Evolutionary conservation across 495 filamentous ascomycete species (phyloP), one percentile per base, ranked within the genome.

Genomic region (Apiosordaria backusii): DNA sequence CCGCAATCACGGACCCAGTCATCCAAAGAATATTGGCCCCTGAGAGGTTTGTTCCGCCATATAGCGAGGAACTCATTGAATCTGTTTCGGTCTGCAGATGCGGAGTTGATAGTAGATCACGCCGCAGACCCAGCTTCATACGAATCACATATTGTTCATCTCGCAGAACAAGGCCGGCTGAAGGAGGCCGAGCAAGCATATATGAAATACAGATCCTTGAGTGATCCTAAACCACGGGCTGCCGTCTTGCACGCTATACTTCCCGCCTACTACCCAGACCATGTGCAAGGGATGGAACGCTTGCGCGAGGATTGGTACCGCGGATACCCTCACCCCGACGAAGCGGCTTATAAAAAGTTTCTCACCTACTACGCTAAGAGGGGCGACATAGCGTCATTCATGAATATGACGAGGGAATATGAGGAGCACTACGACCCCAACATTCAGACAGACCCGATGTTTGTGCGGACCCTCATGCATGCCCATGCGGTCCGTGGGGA

Each of bases 401-500:
- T 81, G 27, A 79, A 81, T 50, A 75, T 91, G n/a, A 85, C 91
- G 69, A 74, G 82, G 6, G 82, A 89, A 63, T 80, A 80, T 62
- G 62, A 67, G 21, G 70, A 69, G 24, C 35, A 67, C 23, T 76
- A 70, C 71, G 57, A 78, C 67, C 71, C 74, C 75, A 57, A 73
- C 69, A 9, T 83, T 79, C 18, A 75, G 60, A 66, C 70, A 21
- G 68, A 78, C 61, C 72, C 83, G 19, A 79, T 74, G 50, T 67
- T 62, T 10, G 35, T 70, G 29, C 72, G 73, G 23, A 81, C 81
- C 9, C 74, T 91, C 18, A 82, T 96, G 40, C 80, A 87, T 59
- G 88, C 87, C 4, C 82, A 93, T 74, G 87, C 90, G 4, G 81
- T 82, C 26, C 76, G 83, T 61, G 89, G 86, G 0, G 85, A 96